Percentiles rank a stretch among this genome's conserved stretches.
phyloP scores from a whole-genome alignment of 2,329 filamentous ascomycete genomes.

The Rhinocladiella similis region DNA sequence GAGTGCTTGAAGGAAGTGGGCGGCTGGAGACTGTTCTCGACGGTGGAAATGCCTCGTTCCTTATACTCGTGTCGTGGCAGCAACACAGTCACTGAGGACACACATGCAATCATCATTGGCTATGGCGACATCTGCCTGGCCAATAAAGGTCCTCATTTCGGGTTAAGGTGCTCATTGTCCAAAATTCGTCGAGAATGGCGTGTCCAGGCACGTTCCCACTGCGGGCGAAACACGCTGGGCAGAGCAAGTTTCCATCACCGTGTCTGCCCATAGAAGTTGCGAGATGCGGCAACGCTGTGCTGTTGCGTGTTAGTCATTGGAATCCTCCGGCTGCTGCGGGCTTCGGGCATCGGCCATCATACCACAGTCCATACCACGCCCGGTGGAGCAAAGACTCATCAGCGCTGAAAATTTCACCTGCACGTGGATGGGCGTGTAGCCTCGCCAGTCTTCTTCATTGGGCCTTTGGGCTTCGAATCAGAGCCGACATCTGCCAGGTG shows the following conservation, averaged over 20 bases:
- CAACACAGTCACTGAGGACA: constrained; percentile 1
- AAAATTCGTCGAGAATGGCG: constrained; percentile 13
- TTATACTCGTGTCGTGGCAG: constrained; percentile 20
- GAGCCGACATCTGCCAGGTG: neutral
- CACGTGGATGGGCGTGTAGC: constrained; percentile 4
- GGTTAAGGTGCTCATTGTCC: constrained; percentile 20
- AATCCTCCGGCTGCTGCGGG: constrained; percentile 4
- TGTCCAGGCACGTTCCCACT: constrained; percentile 2
- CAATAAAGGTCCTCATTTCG: constrained; percentile 15
- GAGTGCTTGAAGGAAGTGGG: neutral
- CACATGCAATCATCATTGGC: constrained; percentile 23
- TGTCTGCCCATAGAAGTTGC: constrained; percentile 4
- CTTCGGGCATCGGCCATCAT: no score
- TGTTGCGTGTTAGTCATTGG: constrained; percentile 18
- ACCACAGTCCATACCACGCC: no score
- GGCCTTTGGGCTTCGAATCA: neutral
- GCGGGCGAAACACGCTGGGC: neutral
- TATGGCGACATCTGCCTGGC: constrained; percentile 21
- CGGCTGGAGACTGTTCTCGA: no score
- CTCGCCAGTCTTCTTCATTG: neutral
- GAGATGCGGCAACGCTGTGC: constrained; percentile 6
- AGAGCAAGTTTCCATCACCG: neutral
- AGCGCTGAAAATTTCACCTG: constrained; percentile 10
- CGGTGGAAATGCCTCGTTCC: constrained; percentile 12
- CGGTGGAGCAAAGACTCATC: neutral